A percentile compares a stretch with the other conserved stretches of the same genome.
Conservation (phyloP, 352 stramenopile species). For the Thalassiosira mediterranea region DNA sequence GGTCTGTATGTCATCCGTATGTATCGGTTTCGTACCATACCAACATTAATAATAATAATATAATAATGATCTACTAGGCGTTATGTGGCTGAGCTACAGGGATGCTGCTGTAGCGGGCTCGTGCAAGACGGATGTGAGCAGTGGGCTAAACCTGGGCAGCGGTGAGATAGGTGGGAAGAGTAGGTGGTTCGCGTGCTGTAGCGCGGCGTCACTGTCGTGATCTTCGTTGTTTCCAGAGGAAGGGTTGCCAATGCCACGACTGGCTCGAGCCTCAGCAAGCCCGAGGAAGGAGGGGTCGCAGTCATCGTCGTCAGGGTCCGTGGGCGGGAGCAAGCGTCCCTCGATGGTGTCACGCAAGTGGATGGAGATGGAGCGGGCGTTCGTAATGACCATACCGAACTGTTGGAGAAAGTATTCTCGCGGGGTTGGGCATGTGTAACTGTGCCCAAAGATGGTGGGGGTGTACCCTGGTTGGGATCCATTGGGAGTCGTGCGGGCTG, state of each 20-base stretch:
- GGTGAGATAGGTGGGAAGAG: too few species aligned
- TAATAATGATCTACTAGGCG: too few species aligned
- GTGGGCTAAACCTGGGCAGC: too few species aligned
- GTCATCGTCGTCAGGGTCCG: background rate
- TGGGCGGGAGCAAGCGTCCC: background rate
- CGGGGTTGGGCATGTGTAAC: conserved; percentile 13
- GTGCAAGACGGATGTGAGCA: too few species aligned
- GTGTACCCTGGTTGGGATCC: background rate
- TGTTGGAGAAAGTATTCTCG: conserved; percentile 5
- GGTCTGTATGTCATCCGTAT: too few species aligned
- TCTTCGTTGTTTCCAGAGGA: background rate
- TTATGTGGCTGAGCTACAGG: too few species aligned
- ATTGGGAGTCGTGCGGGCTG: background rate
- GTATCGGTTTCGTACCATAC: too few species aligned
- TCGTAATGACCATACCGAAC: conserved; percentile 9
- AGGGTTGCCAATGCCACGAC: too few species aligned
- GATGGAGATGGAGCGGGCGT: conserved; percentile 1
- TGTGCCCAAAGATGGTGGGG: conserved; percentile 8
- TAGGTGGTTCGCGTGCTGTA: background rate
- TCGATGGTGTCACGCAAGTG: conserved; percentile 12
- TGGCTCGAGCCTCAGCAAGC: background rate
- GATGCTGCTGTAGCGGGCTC: too few species aligned
- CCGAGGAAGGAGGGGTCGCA: background rate
- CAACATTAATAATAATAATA: too few species aligned
- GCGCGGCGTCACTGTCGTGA: background rate